Evolutionary conservation across 2,329 filamentous ascomycete species (phyloP).

Genomic region (Podosphaera aphanis): DNA sequence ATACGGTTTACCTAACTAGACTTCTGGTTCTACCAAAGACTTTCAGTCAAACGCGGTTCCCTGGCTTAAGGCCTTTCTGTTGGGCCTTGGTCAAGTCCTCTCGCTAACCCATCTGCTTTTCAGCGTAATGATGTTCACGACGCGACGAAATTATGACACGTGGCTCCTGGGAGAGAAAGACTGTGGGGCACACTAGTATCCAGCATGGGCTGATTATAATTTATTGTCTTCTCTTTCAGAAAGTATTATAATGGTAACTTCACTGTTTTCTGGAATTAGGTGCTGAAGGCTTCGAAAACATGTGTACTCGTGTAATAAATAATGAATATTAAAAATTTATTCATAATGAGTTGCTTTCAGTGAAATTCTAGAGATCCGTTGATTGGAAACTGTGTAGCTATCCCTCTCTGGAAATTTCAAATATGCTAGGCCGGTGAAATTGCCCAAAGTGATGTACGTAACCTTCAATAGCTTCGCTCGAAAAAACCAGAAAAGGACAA

Average conservation of each 20-base stretch:
- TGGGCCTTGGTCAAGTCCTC: constrained; percentile 3
- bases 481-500: too few relatives aligned
- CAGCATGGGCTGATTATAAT: neutral
- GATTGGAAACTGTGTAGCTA: too few relatives aligned
- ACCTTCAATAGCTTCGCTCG: too few relatives aligned
- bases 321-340: neutral
- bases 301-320: neutral
- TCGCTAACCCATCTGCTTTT: constrained; percentile 4
- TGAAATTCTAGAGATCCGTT: too few relatives aligned
- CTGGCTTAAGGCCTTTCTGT: neutral
- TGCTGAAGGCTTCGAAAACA: neutral
- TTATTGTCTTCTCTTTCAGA: neutral
- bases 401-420: too few relatives aligned
- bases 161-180: neutral
- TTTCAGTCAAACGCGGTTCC: neutral
- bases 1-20: neutral
- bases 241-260: constrained; percentile 1
- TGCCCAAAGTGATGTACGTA: too few relatives aligned
- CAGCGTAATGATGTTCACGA: constrained; percentile 13
- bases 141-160: constrained; percentile 13
- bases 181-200: neutral
- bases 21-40: neutral
- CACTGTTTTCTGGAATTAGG: neutral
- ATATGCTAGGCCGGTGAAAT: too few relatives aligned
- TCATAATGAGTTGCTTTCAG: neutral